phyloP scores from a whole-genome alignment of 192 early-diverging fungal species.

The Gamsiella multidivaricata region DNA sequence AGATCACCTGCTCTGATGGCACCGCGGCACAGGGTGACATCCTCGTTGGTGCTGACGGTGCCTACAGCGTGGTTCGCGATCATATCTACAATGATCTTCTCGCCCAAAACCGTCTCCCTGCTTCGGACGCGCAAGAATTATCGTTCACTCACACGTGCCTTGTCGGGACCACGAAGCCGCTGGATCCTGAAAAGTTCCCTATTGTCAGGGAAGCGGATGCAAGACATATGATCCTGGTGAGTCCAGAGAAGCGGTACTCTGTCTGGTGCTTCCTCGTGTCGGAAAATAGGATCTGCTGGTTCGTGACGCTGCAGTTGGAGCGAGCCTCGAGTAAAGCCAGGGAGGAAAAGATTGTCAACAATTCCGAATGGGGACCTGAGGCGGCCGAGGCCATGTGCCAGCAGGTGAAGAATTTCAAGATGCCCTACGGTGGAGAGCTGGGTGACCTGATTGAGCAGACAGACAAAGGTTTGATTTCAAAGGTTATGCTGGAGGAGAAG shows the following conservation, averaged over 20 bases:
- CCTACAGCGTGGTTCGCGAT: conserved; percentile 15
- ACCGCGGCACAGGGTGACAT: conserved; percentile 19
- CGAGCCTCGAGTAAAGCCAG: neutral
- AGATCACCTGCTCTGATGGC: conserved; percentile 26
- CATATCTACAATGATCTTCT: neutral
- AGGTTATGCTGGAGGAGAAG: conserved; percentile 19
- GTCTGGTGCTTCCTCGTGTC: conserved; percentile 4
- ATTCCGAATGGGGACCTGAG: conserved; percentile 13
- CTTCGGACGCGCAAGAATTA: neutral
- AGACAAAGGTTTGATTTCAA: neutral
- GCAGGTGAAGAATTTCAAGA: neutral
- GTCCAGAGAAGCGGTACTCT: neutral
- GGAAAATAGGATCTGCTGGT: conserved; percentile 2
- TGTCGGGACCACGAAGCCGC: conserved; percentile 6
- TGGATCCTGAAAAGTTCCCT: conserved; percentile 7
- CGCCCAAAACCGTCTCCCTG: neutral
- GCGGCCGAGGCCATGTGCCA: conserved; percentile 2
- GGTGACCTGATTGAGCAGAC: conserved; percentile 7
- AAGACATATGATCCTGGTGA: neutral
- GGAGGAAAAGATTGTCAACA: neutral
- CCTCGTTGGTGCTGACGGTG: conserved; percentile 46
- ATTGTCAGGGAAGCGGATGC: neutral
- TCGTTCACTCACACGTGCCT: neutral
- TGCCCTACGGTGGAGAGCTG: neutral
- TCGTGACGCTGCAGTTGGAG: neutral